Percentiles rank a stretch among this genome's conserved stretches.
phyloP scores from a whole-genome alignment of 2,329 filamentous ascomycete species.

The Coniosporium tulheliwenetii region DNA sequence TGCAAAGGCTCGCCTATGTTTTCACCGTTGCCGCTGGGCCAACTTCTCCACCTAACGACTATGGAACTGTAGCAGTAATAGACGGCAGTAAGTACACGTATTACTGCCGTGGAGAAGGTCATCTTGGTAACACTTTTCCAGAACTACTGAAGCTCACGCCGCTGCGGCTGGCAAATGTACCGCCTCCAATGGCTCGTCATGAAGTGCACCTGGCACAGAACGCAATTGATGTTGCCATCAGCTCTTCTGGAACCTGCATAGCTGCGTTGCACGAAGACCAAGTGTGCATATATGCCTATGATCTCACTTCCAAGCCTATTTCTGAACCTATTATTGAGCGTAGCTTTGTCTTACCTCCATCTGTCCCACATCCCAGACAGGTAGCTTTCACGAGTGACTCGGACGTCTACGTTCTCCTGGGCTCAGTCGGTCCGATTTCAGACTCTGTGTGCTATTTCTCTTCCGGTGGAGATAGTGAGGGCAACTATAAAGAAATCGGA shows the following conservation, averaged over 20 bases:
- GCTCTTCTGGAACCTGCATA: constrained; percentile 45
- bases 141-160: constrained; percentile 67
- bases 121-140: constrained; percentile 9
- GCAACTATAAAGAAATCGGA: too few relatives aligned
- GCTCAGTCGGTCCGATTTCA: too few relatives aligned
- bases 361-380: too few relatives aligned
- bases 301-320: constrained; percentile 37
- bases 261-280: constrained; percentile 54
- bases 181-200: constrained; percentile 81
- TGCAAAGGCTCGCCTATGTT: constrained; percentile 50
- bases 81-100: constrained; percentile 47
- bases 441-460: too few relatives aligned
- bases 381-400: too few relatives aligned
- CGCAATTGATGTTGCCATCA: constrained; percentile 61
- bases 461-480: too few relatives aligned
- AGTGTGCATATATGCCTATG: constrained; percentile 56
- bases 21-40: constrained; percentile 56
- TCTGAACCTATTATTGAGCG: constrained; percentile 17
- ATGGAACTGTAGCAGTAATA: constrained; percentile 66
- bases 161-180: constrained; percentile 67
- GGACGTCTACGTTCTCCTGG: too few relatives aligned
- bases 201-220: constrained; percentile 50
- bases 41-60: constrained; percentile 54
- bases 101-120: constrained; percentile 1
- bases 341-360: too few relatives aligned